phyloP scores from a whole-genome alignment of 305 asterid species.

The Salvia sclarea region DNA sequence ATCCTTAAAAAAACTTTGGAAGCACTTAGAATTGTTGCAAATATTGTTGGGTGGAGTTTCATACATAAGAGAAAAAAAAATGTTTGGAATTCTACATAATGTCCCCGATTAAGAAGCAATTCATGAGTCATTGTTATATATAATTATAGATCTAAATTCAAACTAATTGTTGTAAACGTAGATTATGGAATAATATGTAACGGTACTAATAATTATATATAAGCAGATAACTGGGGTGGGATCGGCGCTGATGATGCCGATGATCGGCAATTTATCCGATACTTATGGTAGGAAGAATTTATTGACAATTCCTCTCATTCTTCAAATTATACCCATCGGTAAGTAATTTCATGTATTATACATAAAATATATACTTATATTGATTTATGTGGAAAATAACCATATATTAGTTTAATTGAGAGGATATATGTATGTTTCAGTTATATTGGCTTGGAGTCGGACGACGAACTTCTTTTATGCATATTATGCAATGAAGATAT shows the following conservation, averaged over 20 bases:
- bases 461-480: conserved; percentile 41
- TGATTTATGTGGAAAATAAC: too few relatives aligned
- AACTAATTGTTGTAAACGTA: too few relatives aligned
- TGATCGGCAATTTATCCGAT: conserved; percentile 46
- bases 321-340: conserved; percentile 44
- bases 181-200: background rate
- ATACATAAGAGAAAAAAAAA: too few relatives aligned
- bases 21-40: too few relatives aligned
- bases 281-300: conserved; percentile 40
- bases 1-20: too few relatives aligned
- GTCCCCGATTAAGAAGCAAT: too few relatives aligned
- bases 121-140: too few relatives aligned
- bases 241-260: conserved; percentile 44
- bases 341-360: too few relatives aligned
- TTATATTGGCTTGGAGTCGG: conserved; percentile 45
- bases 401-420: background rate
- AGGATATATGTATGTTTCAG: conserved; percentile 25
- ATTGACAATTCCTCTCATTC: conserved; percentile 40
- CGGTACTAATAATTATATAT: background rate
- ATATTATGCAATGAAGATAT: conserved; percentile 42
- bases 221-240: conserved; percentile 48
- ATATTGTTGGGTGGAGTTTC: too few relatives aligned
- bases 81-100: too few relatives aligned
- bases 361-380: too few relatives aligned
- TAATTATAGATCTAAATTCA: too few relatives aligned